Percentiles rank a stretch among this genome's conserved stretches.
Evolutionary conservation across 208 protist species (phyloP).

Genomic region (Crithidia thermophila): DNA sequence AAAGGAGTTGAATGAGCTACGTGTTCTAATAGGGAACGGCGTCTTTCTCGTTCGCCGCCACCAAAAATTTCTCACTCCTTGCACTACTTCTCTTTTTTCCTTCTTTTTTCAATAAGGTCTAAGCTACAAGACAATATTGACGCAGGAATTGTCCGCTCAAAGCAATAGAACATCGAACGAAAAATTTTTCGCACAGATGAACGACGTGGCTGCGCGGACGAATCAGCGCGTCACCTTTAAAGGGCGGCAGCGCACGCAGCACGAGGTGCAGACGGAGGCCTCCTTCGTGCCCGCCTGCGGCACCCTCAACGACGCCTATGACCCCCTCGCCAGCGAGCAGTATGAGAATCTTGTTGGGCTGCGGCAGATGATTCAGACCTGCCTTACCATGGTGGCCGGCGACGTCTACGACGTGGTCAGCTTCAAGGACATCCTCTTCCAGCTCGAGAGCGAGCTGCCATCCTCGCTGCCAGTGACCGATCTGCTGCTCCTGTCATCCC

Average conservation of each 20-base stretch:
- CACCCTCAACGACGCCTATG: constrained; percentile 53
- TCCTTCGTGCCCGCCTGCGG: constrained; percentile 66
- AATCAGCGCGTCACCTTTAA: constrained; percentile 26
- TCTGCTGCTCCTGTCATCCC: constrained; percentile 86
- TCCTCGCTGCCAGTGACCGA: constrained; percentile 81
- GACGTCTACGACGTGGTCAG: constrained; percentile 86
- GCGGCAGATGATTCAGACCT: constrained; percentile 69
- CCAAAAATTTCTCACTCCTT: too few species aligned
- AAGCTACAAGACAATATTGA: too few species aligned
- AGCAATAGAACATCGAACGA: too few species aligned
- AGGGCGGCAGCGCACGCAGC: constrained; percentile 31
- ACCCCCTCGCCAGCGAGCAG: constrained; percentile 75
- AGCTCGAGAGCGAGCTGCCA: constrained; percentile 75
- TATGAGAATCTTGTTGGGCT: constrained; percentile 67
- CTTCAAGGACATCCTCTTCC: constrained; percentile 92
- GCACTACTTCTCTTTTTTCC: constrained; percentile 3
- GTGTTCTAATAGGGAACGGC: too few species aligned
- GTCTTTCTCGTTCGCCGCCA: too few species aligned
- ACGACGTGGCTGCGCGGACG: constrained; percentile 5
- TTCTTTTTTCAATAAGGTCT: constrained; percentile 15
- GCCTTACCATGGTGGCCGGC: constrained; percentile 72
- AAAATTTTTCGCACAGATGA: too few species aligned
- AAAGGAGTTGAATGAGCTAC: too few species aligned
- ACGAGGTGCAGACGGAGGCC: constrained; percentile 82
- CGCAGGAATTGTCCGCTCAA: too few species aligned